A percentile compares a stretch with the other conserved stretches of the same genome.
phyloP scores from a whole-genome alignment of 1,284 basidiomycete species.

The Phaffia rhodozyma region DNA sequence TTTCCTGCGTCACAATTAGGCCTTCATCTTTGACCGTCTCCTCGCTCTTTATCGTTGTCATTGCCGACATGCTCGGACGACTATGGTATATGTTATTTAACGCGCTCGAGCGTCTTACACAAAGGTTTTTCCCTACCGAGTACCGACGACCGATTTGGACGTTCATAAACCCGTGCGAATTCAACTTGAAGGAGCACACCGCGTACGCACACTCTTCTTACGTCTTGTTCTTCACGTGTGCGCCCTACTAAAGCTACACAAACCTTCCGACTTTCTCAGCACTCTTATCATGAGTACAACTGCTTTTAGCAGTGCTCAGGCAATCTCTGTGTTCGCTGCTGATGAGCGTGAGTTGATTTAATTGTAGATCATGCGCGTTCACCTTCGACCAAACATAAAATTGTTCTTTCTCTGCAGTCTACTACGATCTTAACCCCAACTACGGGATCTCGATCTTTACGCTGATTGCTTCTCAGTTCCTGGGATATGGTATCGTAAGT shows the following conservation, averaged over 20 bases:
- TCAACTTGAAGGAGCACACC: slow-evolving; percentile 26
- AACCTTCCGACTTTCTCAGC: not conserved
- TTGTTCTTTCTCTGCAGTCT: not conserved
- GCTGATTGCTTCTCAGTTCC: not conserved
- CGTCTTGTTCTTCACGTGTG: no score
- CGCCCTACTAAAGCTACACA: no score
- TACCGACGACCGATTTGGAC: slow-evolving; percentile 16
- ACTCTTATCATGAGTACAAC: slow-evolving; percentile 13
- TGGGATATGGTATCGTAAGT: not conserved
- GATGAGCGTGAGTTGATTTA: slow-evolving; percentile 5
- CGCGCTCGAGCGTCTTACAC: no score
- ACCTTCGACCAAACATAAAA: not conserved
- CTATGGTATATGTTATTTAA: not conserved
- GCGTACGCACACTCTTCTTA: not conserved
- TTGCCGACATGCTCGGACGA: not conserved
- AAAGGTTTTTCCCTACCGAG: not conserved
- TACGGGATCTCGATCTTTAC: not conserved
- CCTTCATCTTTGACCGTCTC: not conserved
- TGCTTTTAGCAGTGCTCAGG: slow-evolving; percentile 1
- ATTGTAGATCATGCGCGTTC: not conserved
- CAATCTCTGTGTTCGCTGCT: slow-evolving; percentile 17
- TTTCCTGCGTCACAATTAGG: not conserved
- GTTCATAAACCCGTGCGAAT: slow-evolving; percentile 23
- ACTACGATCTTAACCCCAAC: not conserved
- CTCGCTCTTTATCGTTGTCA: not conserved